Evolutionary conservation across 2,329 filamentous ascomycete species (phyloP), one percentile per base, ranked within the genome.

Genomic region (Cercospora sp.): DNA sequence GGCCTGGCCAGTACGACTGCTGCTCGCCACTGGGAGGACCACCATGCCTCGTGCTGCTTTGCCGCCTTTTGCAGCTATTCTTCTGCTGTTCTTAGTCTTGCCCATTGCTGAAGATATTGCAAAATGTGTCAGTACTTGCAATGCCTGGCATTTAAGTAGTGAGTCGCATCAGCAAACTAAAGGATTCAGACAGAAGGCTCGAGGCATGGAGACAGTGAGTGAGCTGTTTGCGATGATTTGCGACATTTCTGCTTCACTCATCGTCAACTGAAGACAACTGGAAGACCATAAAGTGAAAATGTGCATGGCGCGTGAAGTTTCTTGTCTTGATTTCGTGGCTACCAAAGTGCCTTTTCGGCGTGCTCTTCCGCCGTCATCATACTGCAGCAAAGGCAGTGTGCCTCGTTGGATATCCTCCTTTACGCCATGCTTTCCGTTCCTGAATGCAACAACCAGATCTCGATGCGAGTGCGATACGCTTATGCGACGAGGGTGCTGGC

Each of bases 401-500:
- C 65, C 16, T 66, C 53, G 34, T n/a, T 65, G 59, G 45, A 65
- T 63, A 68, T 68, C 63, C 53, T 62, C 70, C 32, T 66, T 65
- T 64, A 73, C 71, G 71, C 71, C 71, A 71, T 73, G 70, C 71
- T 71, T 69, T 68, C 57, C 63, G 57, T 66, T 67, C 51, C 34
- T 66, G 60, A 65, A 69, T 71, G 67, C 68, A 55, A 66, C 53
- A 65, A 66, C 65, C 66, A 66, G 60, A 66, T 32, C 65, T 43
- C 45, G 61, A 66, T 37, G 37, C 55, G 65, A 21, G 57, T 51
- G 61, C 16, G 13, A 62, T 51, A 71, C 79, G 81, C 83, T 90
- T 94, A 97, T 84, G 93, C 89, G 83, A 97, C 93, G 79, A 97
- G 87, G 82, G 93, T 97, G 88, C 88, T 92, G 85, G 94, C 94